Percentiles rank a stretch among this genome's conserved stretches.
Evolutionary conservation across 805 yeast species (phyloP).

Genomic region (Isabelozyma rhagii): DNA sequence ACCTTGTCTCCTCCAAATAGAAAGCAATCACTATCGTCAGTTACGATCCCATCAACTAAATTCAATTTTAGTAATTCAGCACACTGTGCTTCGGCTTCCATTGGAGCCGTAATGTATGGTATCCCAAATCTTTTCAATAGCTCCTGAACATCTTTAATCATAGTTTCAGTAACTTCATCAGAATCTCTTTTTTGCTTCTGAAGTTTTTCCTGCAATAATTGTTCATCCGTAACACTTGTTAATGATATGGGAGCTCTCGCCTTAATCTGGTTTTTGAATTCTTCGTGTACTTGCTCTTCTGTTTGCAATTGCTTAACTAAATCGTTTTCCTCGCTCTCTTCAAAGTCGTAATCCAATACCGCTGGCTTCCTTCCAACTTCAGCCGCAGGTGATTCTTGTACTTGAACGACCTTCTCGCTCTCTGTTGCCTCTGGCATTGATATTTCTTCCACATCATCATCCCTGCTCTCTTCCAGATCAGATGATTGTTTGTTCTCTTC

Average conservation of each 20-base stretch:
- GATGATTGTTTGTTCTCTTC: conserved; percentile 9
- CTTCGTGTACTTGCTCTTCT: conserved; percentile 72
- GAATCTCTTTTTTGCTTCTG: conserved; percentile 77
- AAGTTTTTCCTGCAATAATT: conserved; percentile 55
- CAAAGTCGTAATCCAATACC: conserved; percentile 59
- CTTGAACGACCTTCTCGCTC: conserved; percentile 4
- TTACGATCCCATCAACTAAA: conserved; percentile 90
- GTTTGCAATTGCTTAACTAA: conserved; percentile 57
- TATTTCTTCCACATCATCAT: conserved; percentile 7
- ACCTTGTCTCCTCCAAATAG: conserved; percentile 83
- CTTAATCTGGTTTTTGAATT: conserved; percentile 45
- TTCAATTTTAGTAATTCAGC: conserved; percentile 68
- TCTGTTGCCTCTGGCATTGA: conserved; percentile 1
- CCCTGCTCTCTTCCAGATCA: neutral
- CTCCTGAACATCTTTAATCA: conserved; percentile 91
- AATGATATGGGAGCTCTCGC: conserved; percentile 16
- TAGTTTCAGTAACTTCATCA: conserved; percentile 81
- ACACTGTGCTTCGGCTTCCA: conserved; percentile 99
- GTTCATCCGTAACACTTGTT: conserved; percentile 45
- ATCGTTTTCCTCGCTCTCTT: conserved; percentile 74
- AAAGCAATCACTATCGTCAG: conserved; percentile 97
- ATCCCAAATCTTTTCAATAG: conserved; percentile 84
- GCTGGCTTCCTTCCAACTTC: conserved; percentile 11
- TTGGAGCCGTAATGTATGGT: conserved; percentile 93
- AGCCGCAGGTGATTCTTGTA: conserved; percentile 7